Evolutionary conservation across 805 yeast genomes (phyloP).

Genomic region (Kazachstania viticola): DNA sequence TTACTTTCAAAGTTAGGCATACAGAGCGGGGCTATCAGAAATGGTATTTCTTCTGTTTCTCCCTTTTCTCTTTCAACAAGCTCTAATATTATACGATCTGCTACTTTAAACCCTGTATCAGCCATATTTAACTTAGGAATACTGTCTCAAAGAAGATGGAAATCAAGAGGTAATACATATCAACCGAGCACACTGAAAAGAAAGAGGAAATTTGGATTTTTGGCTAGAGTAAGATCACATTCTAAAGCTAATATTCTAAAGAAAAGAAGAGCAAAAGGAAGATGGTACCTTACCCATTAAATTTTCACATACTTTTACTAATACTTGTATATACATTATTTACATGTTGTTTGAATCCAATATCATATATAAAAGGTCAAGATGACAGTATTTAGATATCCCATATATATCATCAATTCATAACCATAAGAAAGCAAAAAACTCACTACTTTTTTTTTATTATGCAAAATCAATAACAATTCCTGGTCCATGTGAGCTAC

Average conservation of each 20-base stretch:
- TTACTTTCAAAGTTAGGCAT: too few relatives aligned
- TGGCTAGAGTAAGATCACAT: slow-evolving; percentile 66
- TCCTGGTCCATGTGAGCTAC: slow-evolving; percentile 72
- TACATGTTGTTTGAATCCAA: background rate
- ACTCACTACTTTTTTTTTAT: background rate
- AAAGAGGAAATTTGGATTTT: slow-evolving; percentile 81
- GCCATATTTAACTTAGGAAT: slow-evolving; percentile 6
- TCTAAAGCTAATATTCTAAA: slow-evolving; percentile 69
- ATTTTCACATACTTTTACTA: background rate
- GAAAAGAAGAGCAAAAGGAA: slow-evolving; percentile 75
- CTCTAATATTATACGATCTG: too few relatives aligned
- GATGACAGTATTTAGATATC: too few relatives aligned
- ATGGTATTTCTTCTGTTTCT: too few relatives aligned
- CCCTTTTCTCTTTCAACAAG: too few relatives aligned
- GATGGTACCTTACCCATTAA: slow-evolving; percentile 85
- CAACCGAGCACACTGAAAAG: slow-evolving; percentile 88
- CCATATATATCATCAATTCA: too few relatives aligned
- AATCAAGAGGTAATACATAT: slow-evolving; percentile 86
- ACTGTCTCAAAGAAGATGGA: slow-evolving; percentile 42
- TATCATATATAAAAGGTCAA: background rate
- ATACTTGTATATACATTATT: background rate
- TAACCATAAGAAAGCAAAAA: too few relatives aligned
- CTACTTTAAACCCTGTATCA: slow-evolving; percentile 10
- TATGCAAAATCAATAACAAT: slow-evolving; percentile 47
- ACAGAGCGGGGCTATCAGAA: too few relatives aligned